phyloP scores from a whole-genome alignment of 257 asterid species.

The Cinchona pubescens region DNA sequence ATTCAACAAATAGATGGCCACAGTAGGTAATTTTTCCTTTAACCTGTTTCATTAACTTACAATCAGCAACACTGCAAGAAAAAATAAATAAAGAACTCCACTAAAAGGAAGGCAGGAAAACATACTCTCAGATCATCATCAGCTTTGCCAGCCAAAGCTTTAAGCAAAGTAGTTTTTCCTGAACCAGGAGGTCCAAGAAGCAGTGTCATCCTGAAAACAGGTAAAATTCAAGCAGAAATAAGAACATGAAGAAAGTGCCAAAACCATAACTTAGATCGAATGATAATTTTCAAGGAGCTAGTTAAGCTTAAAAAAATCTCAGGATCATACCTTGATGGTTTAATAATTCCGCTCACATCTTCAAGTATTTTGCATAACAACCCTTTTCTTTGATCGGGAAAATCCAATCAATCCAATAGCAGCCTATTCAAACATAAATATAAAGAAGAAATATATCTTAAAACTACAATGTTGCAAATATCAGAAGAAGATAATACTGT shows the following conservation, averaged over 20 bases:
- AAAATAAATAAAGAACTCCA: background rate
- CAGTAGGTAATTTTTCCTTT: conserved; percentile 73
- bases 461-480: background rate
- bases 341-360: conserved; percentile 69
- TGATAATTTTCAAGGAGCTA: background rate
- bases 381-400: conserved; percentile 64
- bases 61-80: conserved; percentile 1
- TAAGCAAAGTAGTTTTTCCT: conserved; percentile 76
- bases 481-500: background rate
- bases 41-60: conserved; percentile 35
- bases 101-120: background rate
- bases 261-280: background rate
- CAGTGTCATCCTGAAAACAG: conserved; percentile 63
- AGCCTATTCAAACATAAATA: conserved; percentile 35
- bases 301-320: background rate
- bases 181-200: conserved; percentile 95
- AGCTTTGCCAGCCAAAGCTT: conserved; percentile 73
- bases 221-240: background rate
- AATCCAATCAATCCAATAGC: conserved; percentile 56
- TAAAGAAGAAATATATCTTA: conserved; percentile 2
- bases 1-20: conserved; percentile 77
- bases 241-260: background rate
- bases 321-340: conserved; percentile 66
- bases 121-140: conserved; percentile 72
- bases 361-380: conserved; percentile 60